phyloP scores from a whole-genome alignment of 495 filamentous ascomycete genomes.

The Podospora pseudoanserina region DNA sequence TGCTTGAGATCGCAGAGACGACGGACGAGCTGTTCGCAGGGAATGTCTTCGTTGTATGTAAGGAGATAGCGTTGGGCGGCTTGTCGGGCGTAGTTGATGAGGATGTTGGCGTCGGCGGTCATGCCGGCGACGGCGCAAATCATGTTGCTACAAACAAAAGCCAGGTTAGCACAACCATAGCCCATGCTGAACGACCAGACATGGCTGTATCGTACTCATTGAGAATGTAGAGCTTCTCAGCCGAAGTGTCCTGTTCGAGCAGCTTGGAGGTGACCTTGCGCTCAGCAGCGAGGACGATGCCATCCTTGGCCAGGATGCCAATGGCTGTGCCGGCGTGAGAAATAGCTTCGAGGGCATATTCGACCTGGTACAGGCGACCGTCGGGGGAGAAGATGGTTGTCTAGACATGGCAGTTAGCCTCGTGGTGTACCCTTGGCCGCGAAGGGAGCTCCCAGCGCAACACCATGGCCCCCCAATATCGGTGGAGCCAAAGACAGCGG shows the following conservation, averaged over 20 bases:
- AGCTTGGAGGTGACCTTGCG: constrained; percentile 99
- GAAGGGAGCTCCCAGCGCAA: constrained; percentile 6
- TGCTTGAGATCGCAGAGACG: constrained; percentile 97
- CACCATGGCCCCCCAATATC: constrained; percentile 2
- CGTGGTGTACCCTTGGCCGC: constrained; percentile 14
- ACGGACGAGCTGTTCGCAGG: constrained; percentile 97
- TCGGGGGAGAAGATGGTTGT: constrained; percentile 99
- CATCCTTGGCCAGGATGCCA: constrained; percentile 94
- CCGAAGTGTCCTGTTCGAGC: constrained; percentile 97
- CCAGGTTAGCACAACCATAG: constrained; percentile 3
- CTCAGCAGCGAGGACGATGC: constrained; percentile 98
- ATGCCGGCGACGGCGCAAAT: constrained; percentile 99
- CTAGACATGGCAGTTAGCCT: constrained; percentile 51
- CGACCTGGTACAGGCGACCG: constrained; percentile 96
- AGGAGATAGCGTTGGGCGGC: constrained; percentile 94
- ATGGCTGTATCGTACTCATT: constrained; percentile 70
- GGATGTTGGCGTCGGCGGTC: constrained; percentile 98
- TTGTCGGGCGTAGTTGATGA: constrained; percentile 98
- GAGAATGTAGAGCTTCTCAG: constrained; percentile 98
- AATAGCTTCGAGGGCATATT: constrained; percentile 98
- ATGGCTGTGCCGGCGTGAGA: constrained; percentile 96
- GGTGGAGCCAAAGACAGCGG: background rate
- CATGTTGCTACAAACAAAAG: constrained; percentile 73
- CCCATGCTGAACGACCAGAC: background rate
- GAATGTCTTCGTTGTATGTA: constrained; percentile 99